phyloP scores from a whole-genome alignment of 2,329 filamentous ascomycete genomes.

The Hansfordia pulvinata region DNA sequence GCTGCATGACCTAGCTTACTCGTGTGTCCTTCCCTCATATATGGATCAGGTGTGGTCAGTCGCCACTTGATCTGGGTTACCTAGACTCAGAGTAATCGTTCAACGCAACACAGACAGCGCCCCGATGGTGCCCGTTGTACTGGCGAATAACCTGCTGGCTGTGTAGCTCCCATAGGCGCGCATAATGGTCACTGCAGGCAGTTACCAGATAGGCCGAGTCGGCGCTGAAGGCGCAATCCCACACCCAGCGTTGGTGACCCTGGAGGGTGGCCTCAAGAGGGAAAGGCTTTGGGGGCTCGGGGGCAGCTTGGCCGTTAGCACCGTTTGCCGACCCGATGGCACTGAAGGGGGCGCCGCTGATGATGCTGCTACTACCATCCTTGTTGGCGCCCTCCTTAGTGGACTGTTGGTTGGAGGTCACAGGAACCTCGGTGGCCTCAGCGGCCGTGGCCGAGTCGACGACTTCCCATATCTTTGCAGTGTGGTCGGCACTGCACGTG shows the following conservation, averaged over 20 bases:
- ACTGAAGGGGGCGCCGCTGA: neutral
- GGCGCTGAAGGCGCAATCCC: conserved; percentile 92
- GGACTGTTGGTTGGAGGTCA: conserved; percentile 4
- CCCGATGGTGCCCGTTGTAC: conserved; percentile 88
- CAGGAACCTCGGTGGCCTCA: conserved; percentile 4
- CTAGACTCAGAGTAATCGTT: conserved; percentile 66
- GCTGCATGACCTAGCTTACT: too few species aligned
- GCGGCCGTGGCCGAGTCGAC: conserved; percentile 40
- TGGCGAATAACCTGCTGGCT: conserved; percentile 85
- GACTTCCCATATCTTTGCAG: conserved; percentile 92
- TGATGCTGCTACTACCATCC: too few species aligned
- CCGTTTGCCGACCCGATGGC: neutral
- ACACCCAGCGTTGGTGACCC: conserved; percentile 91
- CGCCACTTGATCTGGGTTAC: too few species aligned
- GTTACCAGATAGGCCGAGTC: conserved; percentile 90
- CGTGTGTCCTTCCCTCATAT: too few species aligned
- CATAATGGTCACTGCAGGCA: conserved; percentile 87
- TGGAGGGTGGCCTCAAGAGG: conserved; percentile 77
- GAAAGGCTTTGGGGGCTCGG: conserved; percentile 46
- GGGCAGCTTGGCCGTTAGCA: conserved; percentile 13
- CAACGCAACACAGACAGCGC: conserved; percentile 81
- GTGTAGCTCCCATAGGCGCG: conserved; percentile 75
- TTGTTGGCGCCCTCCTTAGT: too few species aligned
- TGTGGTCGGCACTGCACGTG: conserved; percentile 86
- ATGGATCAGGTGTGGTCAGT: too few species aligned